Percentiles rank a stretch among this genome's conserved stretches.
phyloP scores from a whole-genome alignment of 495 filamentous ascomycete species.

The Astrothelium macrocarpum region DNA sequence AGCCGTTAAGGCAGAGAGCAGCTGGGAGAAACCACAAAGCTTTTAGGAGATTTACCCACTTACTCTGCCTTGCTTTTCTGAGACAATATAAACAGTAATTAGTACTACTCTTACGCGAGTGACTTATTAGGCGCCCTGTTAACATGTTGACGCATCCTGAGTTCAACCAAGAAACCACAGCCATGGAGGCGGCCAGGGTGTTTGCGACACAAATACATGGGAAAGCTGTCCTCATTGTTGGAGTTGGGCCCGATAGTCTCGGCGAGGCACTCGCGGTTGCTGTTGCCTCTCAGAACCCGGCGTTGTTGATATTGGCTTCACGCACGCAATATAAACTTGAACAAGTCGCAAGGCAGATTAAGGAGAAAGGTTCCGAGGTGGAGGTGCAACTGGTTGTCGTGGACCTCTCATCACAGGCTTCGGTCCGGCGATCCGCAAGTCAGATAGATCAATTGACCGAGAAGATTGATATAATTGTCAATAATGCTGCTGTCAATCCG shows the following conservation, averaged over 20 bases:
- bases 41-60: too few species aligned
- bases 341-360: conserved; percentile 36
- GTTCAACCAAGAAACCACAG: conserved; percentile 23
- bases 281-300: conserved; percentile 44
- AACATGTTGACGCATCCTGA: conserved; percentile 20
- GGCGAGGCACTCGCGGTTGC: conserved; percentile 44
- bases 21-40: too few species aligned
- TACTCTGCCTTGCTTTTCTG: neutral
- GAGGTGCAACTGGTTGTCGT: conserved; percentile 35
- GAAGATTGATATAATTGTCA: conserved; percentile 37
- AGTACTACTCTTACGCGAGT: too few species aligned
- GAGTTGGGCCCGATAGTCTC: conserved; percentile 44
- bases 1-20: too few species aligned
- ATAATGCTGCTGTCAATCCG: conserved; percentile 39
- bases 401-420: conserved; percentile 39
- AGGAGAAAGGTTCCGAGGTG: conserved; percentile 25
- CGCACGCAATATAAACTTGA: conserved; percentile 43
- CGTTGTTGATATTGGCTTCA: conserved; percentile 45
- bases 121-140: too few species aligned
- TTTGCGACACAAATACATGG: conserved; percentile 20
- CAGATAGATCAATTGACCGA: conserved; percentile 31
- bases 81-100: neutral
- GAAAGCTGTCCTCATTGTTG: conserved; percentile 25
- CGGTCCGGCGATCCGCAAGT: conserved; percentile 36
- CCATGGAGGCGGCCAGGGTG: conserved; percentile 20